Evolutionary conservation across 2,329 filamentous ascomycete genomes (phyloP).

Genomic region (Chaetomium sp.): DNA sequence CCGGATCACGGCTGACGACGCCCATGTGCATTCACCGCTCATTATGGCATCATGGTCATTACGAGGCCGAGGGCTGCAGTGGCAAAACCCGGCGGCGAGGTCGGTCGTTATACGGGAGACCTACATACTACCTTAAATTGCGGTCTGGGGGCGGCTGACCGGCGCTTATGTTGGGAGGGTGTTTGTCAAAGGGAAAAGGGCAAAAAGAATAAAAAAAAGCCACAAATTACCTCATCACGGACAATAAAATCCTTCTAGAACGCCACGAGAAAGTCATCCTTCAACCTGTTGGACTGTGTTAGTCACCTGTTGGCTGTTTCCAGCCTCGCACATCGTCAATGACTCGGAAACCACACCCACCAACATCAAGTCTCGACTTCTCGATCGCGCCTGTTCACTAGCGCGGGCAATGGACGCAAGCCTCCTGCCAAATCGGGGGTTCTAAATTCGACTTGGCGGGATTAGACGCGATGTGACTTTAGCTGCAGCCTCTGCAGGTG

Average conservation of each 20-base stretch:
- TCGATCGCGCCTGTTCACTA: slow-evolving; percentile 10
- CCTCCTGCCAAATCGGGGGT: slow-evolving; percentile 19
- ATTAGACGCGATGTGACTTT: slow-evolving; percentile 38
- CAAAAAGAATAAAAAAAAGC: background rate
- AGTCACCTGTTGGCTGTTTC: background rate
- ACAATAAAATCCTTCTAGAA: slow-evolving; percentile 21
- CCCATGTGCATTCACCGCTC: slow-evolving; percentile 14
- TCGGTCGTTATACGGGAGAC: slow-evolving; percentile 5
- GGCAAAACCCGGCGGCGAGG: slow-evolving; percentile 16
- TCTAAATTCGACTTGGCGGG: slow-evolving; percentile 27
- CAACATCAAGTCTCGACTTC: background rate
- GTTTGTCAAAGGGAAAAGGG: background rate
- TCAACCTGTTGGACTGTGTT: background rate
- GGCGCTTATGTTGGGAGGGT: slow-evolving; percentile 2
- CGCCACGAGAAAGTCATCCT: slow-evolving; percentile 9
- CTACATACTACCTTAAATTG: background rate
- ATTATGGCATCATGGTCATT: background rate
- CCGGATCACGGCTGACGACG: slow-evolving; percentile 11
- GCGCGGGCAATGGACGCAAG: slow-evolving; percentile 2
- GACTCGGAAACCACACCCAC: background rate
- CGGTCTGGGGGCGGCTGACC: background rate
- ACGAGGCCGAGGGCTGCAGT: background rate
- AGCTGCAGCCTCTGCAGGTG: slow-evolving; percentile 30
- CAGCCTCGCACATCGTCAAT: background rate
- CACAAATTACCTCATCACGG: background rate